Evolutionary conservation across 2,329 filamentous ascomycete species (phyloP).

Genomic region (Diaporthe sp.): DNA sequence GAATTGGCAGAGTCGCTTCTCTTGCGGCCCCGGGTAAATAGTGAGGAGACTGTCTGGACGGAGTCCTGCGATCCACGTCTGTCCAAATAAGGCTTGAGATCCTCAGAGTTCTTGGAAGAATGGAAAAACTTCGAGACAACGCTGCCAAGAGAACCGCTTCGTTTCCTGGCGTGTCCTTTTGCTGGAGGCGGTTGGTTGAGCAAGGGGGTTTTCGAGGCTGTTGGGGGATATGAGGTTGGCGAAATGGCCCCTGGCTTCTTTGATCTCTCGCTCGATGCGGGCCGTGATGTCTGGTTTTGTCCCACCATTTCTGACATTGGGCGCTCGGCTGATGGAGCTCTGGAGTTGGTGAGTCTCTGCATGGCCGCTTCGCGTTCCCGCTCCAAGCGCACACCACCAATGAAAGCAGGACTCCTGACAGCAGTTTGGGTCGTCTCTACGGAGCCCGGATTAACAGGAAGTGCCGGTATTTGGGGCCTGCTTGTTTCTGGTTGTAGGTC

Average conservation of each 20-base stretch:
- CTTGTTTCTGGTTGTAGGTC: slow-evolving; percentile 39
- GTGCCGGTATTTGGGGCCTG: slow-evolving; percentile 3
- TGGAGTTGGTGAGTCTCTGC: slow-evolving; percentile 36
- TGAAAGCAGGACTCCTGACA: slow-evolving; percentile 50
- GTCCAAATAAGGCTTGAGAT: slow-evolving; percentile 26
- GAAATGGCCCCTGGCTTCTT: slow-evolving; percentile 37
- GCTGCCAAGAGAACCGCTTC: slow-evolving; percentile 32
- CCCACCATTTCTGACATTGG: slow-evolving; percentile 21
- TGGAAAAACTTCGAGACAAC: slow-evolving; percentile 39
- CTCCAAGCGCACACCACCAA: slow-evolving; percentile 60
- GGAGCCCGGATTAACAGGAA: slow-evolving; percentile 17
- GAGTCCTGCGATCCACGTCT: slow-evolving; percentile 35
- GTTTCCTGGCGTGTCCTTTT: slow-evolving; percentile 33
- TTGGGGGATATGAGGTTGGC: slow-evolving; percentile 39
- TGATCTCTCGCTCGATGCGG: slow-evolving; percentile 26
- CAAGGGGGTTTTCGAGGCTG: slow-evolving; percentile 39
- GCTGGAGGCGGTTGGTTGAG: slow-evolving; percentile 31
- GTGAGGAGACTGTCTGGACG: slow-evolving; percentile 35
- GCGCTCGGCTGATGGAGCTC: slow-evolving; percentile 36
- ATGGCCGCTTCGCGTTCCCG: slow-evolving; percentile 55
- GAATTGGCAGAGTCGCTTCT: slow-evolving; percentile 20
- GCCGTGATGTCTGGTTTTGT: slow-evolving; percentile 6
- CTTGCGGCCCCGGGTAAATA: slow-evolving; percentile 29
- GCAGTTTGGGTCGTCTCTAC: slow-evolving; percentile 30
- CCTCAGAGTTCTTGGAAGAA: slow-evolving; percentile 33